Evolutionary conservation across 768 basidiomycete species (phyloP).

Genomic region (Tulasnella sp.): DNA sequence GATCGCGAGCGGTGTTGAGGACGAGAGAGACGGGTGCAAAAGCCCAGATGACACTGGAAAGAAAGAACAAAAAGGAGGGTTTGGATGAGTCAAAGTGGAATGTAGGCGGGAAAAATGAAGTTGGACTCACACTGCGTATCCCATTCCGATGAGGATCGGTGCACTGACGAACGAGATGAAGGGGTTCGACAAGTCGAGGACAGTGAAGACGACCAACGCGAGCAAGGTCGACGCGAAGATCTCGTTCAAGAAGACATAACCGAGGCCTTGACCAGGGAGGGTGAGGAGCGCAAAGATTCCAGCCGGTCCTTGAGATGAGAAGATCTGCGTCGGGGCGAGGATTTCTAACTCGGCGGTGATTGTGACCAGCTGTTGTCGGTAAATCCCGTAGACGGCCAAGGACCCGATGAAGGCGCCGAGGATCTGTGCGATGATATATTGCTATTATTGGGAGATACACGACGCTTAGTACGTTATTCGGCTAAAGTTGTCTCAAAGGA

Average conservation of each 20-base stretch:
- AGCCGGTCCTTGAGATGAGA: slow-evolving; percentile 2
- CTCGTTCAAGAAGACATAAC: slow-evolving; percentile 10
- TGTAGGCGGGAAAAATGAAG: no score
- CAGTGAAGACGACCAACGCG: neutral
- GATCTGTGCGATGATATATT: slow-evolving; percentile 11
- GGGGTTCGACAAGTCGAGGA: neutral
- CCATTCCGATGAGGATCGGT: no score
- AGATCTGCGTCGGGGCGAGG: neutral
- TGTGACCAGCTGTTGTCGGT: neutral
- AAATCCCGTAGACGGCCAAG: slow-evolving; percentile 6
- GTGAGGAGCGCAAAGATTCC: slow-evolving; percentile 10
- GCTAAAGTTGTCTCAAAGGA: no score
- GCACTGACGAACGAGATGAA: neutral
- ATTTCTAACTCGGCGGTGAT: no score
- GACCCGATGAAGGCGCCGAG: slow-evolving; percentile 5
- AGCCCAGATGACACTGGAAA: neutral
- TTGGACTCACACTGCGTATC: no score
- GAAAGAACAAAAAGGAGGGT: neutral
- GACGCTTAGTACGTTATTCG: no score
- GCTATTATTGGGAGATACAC: neutral
- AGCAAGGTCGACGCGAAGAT: neutral
- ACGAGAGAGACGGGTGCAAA: slow-evolving; percentile 3
- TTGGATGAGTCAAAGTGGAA: no score
- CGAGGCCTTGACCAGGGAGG: neutral
- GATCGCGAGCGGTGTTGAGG: slow-evolving; percentile 8